Evolutionary conservation across 164 flowering plant genomes (phyloP).

Genomic region (Berberis vulgaris): DNA sequence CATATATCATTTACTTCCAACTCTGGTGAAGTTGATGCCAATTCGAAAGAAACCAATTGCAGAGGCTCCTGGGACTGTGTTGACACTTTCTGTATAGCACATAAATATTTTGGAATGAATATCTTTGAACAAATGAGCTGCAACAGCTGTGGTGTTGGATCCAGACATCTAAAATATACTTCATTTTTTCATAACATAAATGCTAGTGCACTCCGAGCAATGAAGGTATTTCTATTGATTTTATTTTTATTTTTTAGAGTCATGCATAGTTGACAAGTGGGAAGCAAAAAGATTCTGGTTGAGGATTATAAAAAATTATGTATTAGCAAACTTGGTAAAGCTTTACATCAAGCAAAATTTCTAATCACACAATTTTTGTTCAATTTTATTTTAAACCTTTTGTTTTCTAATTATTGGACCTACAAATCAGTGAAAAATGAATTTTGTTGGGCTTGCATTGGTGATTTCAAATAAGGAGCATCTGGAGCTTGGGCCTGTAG

Average conservation of each 20-base stretch:
- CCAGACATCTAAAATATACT: slow-evolving; percentile 82
- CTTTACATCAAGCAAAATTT: too few species aligned
- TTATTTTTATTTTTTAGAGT: too few species aligned
- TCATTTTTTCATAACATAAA: slow-evolving; percentile 90
- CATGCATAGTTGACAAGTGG: too few species aligned
- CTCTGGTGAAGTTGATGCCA: slow-evolving; percentile 37
- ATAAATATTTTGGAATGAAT: slow-evolving; percentile 88
- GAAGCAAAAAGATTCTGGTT: background rate
- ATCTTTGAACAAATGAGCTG: slow-evolving; percentile 86
- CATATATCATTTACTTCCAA: slow-evolving; percentile 55
- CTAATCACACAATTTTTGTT: too few species aligned
- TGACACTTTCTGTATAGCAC: slow-evolving; percentile 62
- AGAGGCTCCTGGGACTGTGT: slow-evolving; percentile 78
- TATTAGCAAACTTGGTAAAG: too few species aligned
- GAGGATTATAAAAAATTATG: background rate
- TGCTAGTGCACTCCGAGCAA: slow-evolving; percentile 87
- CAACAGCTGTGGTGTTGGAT: slow-evolving; percentile 63
- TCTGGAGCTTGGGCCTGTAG: too few species aligned
- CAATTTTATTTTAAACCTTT: too few species aligned
- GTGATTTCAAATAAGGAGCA: too few species aligned
- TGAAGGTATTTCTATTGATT: slow-evolving; percentile 48
- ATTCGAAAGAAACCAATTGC: slow-evolving; percentile 48
- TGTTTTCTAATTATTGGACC: too few species aligned
- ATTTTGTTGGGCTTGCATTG: too few species aligned
- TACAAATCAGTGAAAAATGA: too few species aligned